Percentiles rank a stretch among this genome's conserved stretches.
Evolutionary conservation across 1,284 basidiomycete genomes (phyloP).

Genomic region (Peniophora sp.): DNA sequence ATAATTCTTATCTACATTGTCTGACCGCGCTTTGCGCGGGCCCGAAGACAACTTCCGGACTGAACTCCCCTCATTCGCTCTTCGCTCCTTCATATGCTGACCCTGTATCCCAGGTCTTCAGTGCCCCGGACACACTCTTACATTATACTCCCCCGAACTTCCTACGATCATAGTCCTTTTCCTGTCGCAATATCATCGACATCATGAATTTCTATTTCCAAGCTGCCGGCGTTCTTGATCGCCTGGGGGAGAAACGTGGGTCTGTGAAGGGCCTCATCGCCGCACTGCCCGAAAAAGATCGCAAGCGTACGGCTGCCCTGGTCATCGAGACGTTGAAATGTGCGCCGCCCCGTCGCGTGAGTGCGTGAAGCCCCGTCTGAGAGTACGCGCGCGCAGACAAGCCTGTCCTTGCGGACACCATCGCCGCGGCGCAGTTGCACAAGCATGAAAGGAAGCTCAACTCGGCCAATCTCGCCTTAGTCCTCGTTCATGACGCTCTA

Average conservation of each 20-base stretch:
- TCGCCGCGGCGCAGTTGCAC: constrained; percentile 56
- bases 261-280: constrained; percentile 77
- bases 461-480: constrained; percentile 66
- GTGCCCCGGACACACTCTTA: background rate
- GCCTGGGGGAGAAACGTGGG: constrained; percentile 78
- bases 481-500: constrained; percentile 84
- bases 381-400: constrained; percentile 44
- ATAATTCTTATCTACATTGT: constrained; percentile 81
- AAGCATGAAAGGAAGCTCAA: constrained; percentile 70
- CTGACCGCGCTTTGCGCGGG: constrained; percentile 36
- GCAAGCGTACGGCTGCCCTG: constrained; percentile 71
- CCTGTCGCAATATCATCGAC: constrained; percentile 23
- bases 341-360: constrained; percentile 32
- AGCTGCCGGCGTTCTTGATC: constrained; percentile 75
- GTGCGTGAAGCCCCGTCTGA: background rate
- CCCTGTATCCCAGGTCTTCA: background rate
- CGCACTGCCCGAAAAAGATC: constrained; percentile 64
- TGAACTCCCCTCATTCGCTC: constrained; percentile 9
- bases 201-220: constrained; percentile 92
- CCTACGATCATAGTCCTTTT: too few relatives aligned
- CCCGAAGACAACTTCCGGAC: constrained; percentile 18
- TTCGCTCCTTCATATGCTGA: background rate
- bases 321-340: constrained; percentile 92
- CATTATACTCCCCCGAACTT: background rate
- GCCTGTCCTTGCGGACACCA: constrained; percentile 56